phyloP scores from a whole-genome alignment of 768 basidiomycete species.

The Leccinum disarticulatum region DNA sequence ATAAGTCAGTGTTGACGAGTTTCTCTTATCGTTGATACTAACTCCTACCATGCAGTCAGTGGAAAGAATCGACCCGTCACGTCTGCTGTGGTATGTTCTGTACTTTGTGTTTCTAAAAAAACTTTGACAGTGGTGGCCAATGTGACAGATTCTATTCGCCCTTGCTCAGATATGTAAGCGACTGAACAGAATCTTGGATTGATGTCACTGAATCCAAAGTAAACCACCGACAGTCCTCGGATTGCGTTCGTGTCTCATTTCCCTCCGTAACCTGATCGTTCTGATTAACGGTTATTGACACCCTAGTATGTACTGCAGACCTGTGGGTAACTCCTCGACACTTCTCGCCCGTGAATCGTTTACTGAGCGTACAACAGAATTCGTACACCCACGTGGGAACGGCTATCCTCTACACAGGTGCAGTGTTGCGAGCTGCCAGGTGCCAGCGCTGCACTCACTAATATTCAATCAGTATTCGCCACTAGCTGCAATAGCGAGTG shows the following conservation, averaged over 20 bases:
- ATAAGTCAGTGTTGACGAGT: conserved; percentile 18
- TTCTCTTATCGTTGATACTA: neutral
- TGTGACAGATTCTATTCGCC: conserved; percentile 6
- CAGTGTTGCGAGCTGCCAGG: too few species aligned
- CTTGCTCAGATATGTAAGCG: conserved; percentile 15
- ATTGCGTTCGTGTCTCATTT: conserved; percentile 11
- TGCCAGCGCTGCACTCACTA: neutral
- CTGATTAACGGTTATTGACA: neutral
- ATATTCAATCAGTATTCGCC: conserved; percentile 5
- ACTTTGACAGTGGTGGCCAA: neutral
- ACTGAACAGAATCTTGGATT: neutral
- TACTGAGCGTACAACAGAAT: conserved; percentile 8
- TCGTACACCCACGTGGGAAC: conserved; percentile 4
- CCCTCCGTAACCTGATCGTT: neutral
- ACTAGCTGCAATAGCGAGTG: conserved; percentile 13
- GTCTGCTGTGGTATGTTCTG: conserved; percentile 13
- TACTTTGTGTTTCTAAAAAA: neutral
- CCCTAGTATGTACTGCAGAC: neutral
- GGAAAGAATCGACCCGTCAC: conserved; percentile 17
- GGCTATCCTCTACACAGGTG: conserved; percentile 8
- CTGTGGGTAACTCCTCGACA: conserved; percentile 7
- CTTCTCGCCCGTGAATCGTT: neutral
- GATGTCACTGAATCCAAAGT: neutral
- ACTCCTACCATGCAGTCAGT: conserved; percentile 16
- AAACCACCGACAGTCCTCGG: conserved; percentile 13